Conservation (phyloP, 352 stramenopile genomes). For the Phytophthora constricta region DNA sequence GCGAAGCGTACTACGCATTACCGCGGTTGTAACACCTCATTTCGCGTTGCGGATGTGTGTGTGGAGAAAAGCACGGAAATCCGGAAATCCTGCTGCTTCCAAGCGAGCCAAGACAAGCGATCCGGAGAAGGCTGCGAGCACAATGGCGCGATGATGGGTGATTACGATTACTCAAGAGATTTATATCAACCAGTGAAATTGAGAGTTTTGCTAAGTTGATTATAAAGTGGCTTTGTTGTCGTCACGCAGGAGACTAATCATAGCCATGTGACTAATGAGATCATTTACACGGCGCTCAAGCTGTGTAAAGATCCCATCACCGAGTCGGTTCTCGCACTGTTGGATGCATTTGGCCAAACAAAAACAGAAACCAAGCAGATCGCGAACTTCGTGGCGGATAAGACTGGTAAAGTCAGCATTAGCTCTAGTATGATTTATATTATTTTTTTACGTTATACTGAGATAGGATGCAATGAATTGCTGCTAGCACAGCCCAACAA, state of each 20-base stretch:
- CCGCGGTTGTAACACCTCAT: neutral
- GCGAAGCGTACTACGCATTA: neutral
- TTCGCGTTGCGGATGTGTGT: neutral
- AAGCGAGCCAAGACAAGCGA: neutral
- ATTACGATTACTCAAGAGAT: neutral
- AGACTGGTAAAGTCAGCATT: no score
- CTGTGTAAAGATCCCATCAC: neutral
- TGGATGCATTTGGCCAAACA: constrained; percentile 6
- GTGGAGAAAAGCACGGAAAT: no score
- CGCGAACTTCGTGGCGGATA: neutral
- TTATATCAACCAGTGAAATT: neutral
- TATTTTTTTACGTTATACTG: no score
- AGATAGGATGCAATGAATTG: no score
- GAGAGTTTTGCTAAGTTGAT: neutral
- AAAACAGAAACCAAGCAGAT: constrained; percentile 7
- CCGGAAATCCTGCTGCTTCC: neutral
- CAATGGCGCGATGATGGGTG: neutral
- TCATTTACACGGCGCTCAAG: neutral
- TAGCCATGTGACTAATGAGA: constrained; percentile 4
- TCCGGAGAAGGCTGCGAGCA: neutral
- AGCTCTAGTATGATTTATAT: no score
- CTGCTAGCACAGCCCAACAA: no score
- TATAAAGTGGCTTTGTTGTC: neutral
- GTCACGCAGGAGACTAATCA: neutral
- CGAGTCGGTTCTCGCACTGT: neutral